Percentiles rank a stretch among this genome's conserved stretches.
phyloP scores from a whole-genome alignment of 1,284 basidiomycete species.

The Trichosporon sp. region DNA sequence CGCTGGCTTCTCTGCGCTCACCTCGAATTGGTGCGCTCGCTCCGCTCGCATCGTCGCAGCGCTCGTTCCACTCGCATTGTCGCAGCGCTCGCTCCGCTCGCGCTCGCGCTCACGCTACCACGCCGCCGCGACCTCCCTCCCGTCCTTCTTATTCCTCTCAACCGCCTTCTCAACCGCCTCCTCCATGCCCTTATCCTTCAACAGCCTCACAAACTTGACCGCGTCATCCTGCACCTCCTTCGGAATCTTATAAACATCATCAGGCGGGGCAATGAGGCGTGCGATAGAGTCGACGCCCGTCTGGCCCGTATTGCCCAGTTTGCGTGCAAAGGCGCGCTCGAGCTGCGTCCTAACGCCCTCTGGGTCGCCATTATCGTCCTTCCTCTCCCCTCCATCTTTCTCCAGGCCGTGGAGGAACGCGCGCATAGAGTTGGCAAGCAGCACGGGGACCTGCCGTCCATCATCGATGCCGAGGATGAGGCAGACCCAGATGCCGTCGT shows the following conservation, averaged over 20 bases:
- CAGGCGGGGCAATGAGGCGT: not conserved
- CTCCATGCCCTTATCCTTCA: not conserved
- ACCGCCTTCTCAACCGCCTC: not conserved
- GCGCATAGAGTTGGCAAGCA: not conserved
- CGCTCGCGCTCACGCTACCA: not conserved
- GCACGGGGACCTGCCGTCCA: not conserved
- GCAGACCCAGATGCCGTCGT: not conserved
- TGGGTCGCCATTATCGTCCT: not conserved
- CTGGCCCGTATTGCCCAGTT: not conserved
- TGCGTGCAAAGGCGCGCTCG: not conserved
- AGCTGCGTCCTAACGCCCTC: not conserved
- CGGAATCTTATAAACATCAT: not conserved
- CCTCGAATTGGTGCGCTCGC: not conserved
- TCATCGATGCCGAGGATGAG: not conserved
- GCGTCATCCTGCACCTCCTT: not conserved
- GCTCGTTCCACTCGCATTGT: no score
- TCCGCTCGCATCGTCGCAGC: not conserved
- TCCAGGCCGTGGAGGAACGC: slow-evolving; percentile 1
- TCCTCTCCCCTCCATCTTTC: not conserved
- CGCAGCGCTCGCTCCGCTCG: slow-evolving; percentile 4
- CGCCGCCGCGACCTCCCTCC: not conserved
- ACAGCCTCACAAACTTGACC: slow-evolving; percentile 2
- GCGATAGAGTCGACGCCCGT: not conserved
- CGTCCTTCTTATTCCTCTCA: not conserved
- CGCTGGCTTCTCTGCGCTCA: no score